Conservation (phyloP, 2,329 filamentous ascomycete species). For the Cercospora sojina region DNA sequence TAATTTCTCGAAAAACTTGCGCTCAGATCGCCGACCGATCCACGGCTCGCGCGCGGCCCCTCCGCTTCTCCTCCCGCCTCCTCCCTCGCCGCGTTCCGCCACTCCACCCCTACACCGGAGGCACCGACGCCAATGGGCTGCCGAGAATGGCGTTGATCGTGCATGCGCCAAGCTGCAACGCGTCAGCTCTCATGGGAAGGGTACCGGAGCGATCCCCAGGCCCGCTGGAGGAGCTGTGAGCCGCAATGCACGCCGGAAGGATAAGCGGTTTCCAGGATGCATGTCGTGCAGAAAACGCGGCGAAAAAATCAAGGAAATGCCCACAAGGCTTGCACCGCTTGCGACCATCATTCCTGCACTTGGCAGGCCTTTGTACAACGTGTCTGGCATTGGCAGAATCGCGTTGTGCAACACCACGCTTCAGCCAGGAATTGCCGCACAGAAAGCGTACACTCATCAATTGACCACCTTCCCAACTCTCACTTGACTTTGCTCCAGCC, state of each 20-base stretch:
- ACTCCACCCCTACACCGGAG: not conserved
- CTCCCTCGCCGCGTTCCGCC: not conserved
- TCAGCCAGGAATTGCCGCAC: not conserved
- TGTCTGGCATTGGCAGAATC: not conserved
- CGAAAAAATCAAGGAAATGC: not conserved
- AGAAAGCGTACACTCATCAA: not conserved
- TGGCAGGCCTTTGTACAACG: not conserved
- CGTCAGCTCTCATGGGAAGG: not conserved
- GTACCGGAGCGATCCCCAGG: not conserved
- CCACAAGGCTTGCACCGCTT: not conserved
- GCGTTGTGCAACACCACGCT: not conserved
- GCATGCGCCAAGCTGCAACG: not conserved
- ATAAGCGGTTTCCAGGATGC: not conserved
- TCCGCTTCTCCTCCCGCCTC: not conserved
- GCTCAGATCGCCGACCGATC: not conserved
- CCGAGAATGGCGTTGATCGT: not conserved
- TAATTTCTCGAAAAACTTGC: not conserved
- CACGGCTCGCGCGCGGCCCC: not conserved
- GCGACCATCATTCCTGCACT: not conserved
- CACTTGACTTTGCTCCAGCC: conserved; percentile 29
- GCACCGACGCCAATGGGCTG: not conserved
- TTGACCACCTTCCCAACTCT: not conserved
- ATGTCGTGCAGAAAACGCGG: not conserved
- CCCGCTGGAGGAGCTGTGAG: not conserved
- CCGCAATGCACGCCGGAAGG: not conserved